Evolutionary conservation across 805 yeast species (phyloP), one percentile per base, ranked within the genome.

Genomic region (Metschnikowia proteae): DNA sequence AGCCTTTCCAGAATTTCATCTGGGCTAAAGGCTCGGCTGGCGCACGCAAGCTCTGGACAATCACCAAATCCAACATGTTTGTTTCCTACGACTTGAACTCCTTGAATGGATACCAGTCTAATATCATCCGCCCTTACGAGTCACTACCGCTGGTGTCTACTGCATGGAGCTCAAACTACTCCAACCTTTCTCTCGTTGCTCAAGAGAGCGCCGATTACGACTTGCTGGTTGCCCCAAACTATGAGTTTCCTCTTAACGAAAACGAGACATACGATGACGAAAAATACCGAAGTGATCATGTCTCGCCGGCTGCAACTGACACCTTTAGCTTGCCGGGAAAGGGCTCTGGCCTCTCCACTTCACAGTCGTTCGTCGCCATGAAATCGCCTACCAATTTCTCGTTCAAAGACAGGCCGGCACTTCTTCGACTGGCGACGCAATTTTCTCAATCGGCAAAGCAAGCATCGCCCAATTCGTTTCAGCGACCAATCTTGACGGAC

Each of bases 161-260:
- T 4, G 72, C 82, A 0, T 88, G 94, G 95, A 70, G 80, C 47
- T 65, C 66, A 3, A 74, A 81, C 0, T 60, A 59, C 13, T 74
- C 78, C 37, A 78, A 76, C 43, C 60, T 87, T 37, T 54, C 76
- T 1, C 78, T 82, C 53, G 73, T 81, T 1, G 70, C 72, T 31
- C 88, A 84, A 58, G 71, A 73, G 9, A 70, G 67, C 45, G 43
- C 62, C 38, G 80, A 77, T 35, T 76, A 69, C 55, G 75, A 73
- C 43, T 6, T 51, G 39, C 47, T 51, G 51, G 32, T 42, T 36
- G 34, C 34, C 45, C 38, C 27, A 49, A 44, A 28, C 22, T 25
- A 34, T 8, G 34, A 32, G 32, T 10, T 26, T n/a, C 11, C 17
- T 27, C 13, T 25, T 23, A 37, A 28, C 22, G 44, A 45, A 10